Percentiles rank a stretch among this genome's conserved stretches.
Conservation (phyloP, 2,329 filamentous ascomycete species). For the Pseudogymnoascus sp. region DNA sequence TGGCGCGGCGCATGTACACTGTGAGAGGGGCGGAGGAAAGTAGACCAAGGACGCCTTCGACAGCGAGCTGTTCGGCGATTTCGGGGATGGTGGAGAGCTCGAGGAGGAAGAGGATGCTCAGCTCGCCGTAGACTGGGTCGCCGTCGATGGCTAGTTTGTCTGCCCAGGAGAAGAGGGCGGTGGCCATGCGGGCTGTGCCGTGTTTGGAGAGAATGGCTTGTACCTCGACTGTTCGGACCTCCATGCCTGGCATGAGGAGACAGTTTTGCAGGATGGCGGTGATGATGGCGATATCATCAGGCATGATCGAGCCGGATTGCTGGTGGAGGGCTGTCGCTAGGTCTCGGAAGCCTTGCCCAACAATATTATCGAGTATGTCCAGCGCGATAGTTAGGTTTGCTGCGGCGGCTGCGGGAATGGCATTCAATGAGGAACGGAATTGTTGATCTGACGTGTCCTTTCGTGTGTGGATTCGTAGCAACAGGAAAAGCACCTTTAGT, state of each 20-base stretch:
- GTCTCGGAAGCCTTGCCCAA: slow-evolving; percentile 73
- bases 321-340: slow-evolving; percentile 78
- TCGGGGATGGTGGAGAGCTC: slow-evolving; percentile 73
- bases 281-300: slow-evolving; percentile 77
- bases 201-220: slow-evolving; percentile 61
- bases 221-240: slow-evolving; percentile 61
- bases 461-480: slow-evolving; percentile 53
- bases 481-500: slow-evolving; percentile 75
- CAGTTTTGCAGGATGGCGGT: slow-evolving; percentile 83
- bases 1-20: slow-evolving; percentile 61
- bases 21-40: slow-evolving; percentile 72
- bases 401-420: slow-evolving; percentile 22
- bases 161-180: slow-evolving; percentile 87
- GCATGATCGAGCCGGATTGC: slow-evolving; percentile 51
- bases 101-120: slow-evolving; percentile 81
- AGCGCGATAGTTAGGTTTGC: slow-evolving; percentile 36
- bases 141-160: slow-evolving; percentile 68
- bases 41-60: slow-evolving; percentile 73
- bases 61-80: slow-evolving; percentile 82
- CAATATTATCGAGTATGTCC: slow-evolving; percentile 69
- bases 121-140: slow-evolving; percentile 86
- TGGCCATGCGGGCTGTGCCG: slow-evolving; percentile 69
- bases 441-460: slow-evolving; percentile 24
- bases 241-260: slow-evolving; percentile 67
- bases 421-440: slow-evolving; percentile 15